These are phyloP conservation scores for Hypholoma sublateritium DNA, from an alignment of 768 basidiomycete species.

Conservation along the genomic window DNA sequence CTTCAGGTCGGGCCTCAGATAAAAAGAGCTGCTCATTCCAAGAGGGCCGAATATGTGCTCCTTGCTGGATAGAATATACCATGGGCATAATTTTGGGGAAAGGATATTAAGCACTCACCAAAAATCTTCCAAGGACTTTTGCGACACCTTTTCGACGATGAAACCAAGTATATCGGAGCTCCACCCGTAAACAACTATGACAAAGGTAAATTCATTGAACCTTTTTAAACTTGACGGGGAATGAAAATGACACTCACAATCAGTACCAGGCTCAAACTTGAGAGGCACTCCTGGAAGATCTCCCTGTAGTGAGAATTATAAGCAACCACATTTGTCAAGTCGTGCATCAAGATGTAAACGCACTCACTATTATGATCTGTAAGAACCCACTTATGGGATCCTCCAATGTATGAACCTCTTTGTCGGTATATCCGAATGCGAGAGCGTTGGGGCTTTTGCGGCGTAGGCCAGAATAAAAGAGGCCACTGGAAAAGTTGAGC, in stretches of 20 bases:
- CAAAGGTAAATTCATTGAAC: too few species aligned
- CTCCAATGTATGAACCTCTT: neutral
- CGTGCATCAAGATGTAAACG: neutral
- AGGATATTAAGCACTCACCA: constrained; percentile 17
- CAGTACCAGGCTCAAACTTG: constrained; percentile 30
- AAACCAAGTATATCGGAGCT: constrained; percentile 31
- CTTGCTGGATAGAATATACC: constrained; percentile 14
- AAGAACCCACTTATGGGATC: constrained; percentile 13
- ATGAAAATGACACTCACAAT: constrained; percentile 19
- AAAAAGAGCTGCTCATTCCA: constrained; percentile 28
- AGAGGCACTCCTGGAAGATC: constrained; percentile 23
- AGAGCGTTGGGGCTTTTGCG: neutral
- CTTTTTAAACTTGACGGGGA: neutral
- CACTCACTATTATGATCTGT: constrained; percentile 17
- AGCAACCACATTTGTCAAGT: too few species aligned
- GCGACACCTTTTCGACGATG: constrained; percentile 28
- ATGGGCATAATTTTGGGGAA: too few species aligned
- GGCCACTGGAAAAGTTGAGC: constrained; percentile 29
- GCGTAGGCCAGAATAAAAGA: constrained; percentile 19
- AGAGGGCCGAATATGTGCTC: constrained; percentile 30
- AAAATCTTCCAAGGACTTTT: constrained; percentile 27
- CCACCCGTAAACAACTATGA: constrained; percentile 28
- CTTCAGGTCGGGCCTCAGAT: constrained; percentile 23
- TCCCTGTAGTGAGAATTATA: constrained; percentile 15
- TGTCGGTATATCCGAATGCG: neutral